These are phyloP conservation scores for Boletus eberwhitei DNA, from an alignment of 768 basidiomycete species.

Conservation along the genomic window DNA sequence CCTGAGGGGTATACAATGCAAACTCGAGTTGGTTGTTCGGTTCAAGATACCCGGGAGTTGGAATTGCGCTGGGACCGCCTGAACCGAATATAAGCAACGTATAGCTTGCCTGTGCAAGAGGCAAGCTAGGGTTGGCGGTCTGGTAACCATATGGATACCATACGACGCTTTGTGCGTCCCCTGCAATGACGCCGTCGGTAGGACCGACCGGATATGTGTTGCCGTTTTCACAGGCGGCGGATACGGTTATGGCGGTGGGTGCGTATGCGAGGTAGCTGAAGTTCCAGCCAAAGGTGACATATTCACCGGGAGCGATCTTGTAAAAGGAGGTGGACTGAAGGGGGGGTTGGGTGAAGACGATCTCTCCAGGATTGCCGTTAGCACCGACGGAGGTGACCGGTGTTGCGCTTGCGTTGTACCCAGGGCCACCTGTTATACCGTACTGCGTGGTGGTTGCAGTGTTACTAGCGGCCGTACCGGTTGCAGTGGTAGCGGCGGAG, in stretches of 20 bases:
- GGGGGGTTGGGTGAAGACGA: conserved; percentile 57
- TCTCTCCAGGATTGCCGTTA: conserved; percentile 40
- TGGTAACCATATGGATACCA: conserved; percentile 67
- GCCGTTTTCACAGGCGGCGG: conserved; percentile 64
- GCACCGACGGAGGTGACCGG: conserved; percentile 27
- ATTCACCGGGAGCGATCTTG: conserved; percentile 56
- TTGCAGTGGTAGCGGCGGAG: background rate
- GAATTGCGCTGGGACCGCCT: conserved; percentile 47
- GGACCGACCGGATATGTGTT: conserved; percentile 68
- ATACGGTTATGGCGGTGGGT: conserved; percentile 56
- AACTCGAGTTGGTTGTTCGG: conserved; percentile 55
- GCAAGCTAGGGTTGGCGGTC: conserved; percentile 42
- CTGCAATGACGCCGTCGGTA: conserved; percentile 50
- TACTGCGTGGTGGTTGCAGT: background rate
- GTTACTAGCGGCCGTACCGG: background rate
- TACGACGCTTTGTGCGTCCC: conserved; percentile 45
- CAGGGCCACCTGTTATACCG: conserved; percentile 29
- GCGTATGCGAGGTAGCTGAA: conserved; percentile 52
- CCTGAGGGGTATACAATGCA: conserved; percentile 58
- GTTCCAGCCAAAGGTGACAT: conserved; percentile 74
- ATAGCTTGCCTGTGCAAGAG: conserved; percentile 59
- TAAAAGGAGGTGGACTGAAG: conserved; percentile 59
- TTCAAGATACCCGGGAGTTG: conserved; percentile 50
- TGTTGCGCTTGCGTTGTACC: conserved; percentile 22
- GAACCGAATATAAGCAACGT: conserved; percentile 56